phyloP scores from a whole-genome alignment of 306 rosid species.

The Cucurbita moschata region DNA sequence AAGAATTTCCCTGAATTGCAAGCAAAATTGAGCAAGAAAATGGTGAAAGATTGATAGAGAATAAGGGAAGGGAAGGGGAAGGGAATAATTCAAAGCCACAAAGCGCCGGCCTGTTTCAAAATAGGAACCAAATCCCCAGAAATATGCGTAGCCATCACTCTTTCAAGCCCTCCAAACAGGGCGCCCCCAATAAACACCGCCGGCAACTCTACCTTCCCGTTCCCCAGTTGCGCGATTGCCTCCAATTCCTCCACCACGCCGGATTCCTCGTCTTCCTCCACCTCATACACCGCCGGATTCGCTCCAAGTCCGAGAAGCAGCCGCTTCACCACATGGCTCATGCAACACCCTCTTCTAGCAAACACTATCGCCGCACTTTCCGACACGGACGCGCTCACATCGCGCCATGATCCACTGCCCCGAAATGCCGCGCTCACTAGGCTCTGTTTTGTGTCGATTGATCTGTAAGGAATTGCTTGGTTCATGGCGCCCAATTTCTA shows the following conservation, averaged over 20 bases:
- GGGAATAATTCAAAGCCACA: conserved; percentile 33
- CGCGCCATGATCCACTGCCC: background rate
- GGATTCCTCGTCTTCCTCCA: conserved; percentile 37
- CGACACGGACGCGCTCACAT: conserved; percentile 19
- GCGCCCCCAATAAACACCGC: conserved; percentile 41
- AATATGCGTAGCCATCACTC: conserved; percentile 55
- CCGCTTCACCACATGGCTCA: conserved; percentile 50
- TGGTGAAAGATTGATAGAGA: too few relatives aligned
- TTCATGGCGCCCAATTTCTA: conserved; percentile 21
- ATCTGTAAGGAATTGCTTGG: conserved; percentile 57
- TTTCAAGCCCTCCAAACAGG: conserved; percentile 51
- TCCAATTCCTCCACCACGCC: conserved; percentile 23
- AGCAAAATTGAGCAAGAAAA: too few relatives aligned
- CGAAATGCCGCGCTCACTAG: background rate
- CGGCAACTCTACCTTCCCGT: conserved; percentile 26
- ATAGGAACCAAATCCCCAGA: conserved; percentile 54
- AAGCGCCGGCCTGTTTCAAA: conserved; percentile 47
- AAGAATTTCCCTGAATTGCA: background rate
- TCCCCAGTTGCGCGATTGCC: background rate
- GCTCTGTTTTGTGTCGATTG: conserved; percentile 8
- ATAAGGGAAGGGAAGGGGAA: background rate
- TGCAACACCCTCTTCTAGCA: conserved; percentile 40
- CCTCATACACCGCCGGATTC: conserved; percentile 40
- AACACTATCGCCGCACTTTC: conserved; percentile 44
- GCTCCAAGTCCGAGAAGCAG: conserved; percentile 45